A percentile compares a stretch with the other conserved stretches of the same genome.
phyloP scores from a whole-genome alignment of 1,139 yeast species.

The Debaryomyces fabryi region DNA sequence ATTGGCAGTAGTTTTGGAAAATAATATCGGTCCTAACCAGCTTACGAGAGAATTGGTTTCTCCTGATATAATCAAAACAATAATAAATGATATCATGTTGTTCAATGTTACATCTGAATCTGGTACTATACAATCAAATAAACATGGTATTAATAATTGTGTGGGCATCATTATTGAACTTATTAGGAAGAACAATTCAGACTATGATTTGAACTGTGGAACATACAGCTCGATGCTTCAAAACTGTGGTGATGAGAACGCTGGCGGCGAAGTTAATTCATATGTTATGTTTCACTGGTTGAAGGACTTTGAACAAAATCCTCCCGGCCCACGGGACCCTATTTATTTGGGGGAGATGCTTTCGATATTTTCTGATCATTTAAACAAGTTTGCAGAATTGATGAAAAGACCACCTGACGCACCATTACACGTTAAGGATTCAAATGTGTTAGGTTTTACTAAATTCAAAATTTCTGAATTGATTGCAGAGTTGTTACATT shows the following conservation, averaged over 20 bases:
- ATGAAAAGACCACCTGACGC: slow-evolving; percentile 32
- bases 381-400: slow-evolving; percentile 33
- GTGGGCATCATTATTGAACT: slow-evolving; percentile 52
- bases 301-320: slow-evolving; percentile 51
- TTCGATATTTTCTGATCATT: slow-evolving; percentile 40
- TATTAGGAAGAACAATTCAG: slow-evolving; percentile 51
- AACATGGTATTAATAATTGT: slow-evolving; percentile 51
- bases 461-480: slow-evolving; percentile 47
- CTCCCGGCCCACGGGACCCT: slow-evolving; percentile 51
- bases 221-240: slow-evolving; percentile 38
- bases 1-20: slow-evolving; percentile 48
- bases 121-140: slow-evolving; percentile 32
- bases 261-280: slow-evolving; percentile 43
- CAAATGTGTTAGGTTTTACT: slow-evolving; percentile 40
- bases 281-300: slow-evolving; percentile 51
- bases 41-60: slow-evolving; percentile 50
- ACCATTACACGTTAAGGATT: slow-evolving; percentile 21
- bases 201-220: slow-evolving; percentile 51
- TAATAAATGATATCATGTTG: slow-evolving; percentile 48
- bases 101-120: slow-evolving; percentile 21
- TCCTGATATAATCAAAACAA: slow-evolving; percentile 34
- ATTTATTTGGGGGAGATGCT: slow-evolving; percentile 50
- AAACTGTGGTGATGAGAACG: slow-evolving; percentile 26
- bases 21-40: slow-evolving; percentile 52
- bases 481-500: slow-evolving; percentile 50